Evolutionary conservation across 148 eudicot species (phyloP).

Genomic region (Diospyros kaki): DNA sequence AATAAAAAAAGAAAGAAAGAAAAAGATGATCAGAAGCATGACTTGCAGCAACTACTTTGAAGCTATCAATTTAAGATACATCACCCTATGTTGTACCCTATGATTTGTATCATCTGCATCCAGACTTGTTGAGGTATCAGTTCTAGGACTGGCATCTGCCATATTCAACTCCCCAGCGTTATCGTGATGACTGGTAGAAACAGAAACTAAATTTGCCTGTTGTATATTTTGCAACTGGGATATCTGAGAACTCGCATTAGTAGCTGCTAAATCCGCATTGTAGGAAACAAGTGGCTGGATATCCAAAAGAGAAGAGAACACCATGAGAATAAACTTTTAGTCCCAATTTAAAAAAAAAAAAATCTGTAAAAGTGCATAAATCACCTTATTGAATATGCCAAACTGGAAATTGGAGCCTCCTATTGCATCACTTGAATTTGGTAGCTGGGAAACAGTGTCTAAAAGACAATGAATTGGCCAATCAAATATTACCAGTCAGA

Average conservation of each 20-base stretch:
- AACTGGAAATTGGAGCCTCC: conserved; percentile 47
- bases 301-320: conserved; percentile 2
- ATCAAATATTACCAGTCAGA: not conserved
- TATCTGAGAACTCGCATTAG: conserved; percentile 30
- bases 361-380: not conserved
- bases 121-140: conserved; percentile 58
- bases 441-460: conserved; percentile 51
- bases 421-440: conserved; percentile 39
- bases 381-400: conserved; percentile 59
- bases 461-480: conserved; percentile 10
- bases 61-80: no score
- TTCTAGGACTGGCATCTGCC: conserved; percentile 57
- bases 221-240: conserved; percentile 34
- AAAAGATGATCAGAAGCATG: no score
- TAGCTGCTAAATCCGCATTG: conserved; percentile 19
- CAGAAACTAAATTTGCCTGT: conserved; percentile 35
- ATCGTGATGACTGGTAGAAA: conserved; percentile 40
- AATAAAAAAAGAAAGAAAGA: no score
- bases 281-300: conserved; percentile 24
- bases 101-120: conserved; percentile 47
- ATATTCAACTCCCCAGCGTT: conserved; percentile 22
- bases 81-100: conserved; percentile 34
- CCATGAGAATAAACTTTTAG: not conserved
- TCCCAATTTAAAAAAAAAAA: not conserved
- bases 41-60: no score